phyloP scores from a whole-genome alignment of 2,329 filamentous ascomycete genomes.

The Aspergillus sp. region DNA sequence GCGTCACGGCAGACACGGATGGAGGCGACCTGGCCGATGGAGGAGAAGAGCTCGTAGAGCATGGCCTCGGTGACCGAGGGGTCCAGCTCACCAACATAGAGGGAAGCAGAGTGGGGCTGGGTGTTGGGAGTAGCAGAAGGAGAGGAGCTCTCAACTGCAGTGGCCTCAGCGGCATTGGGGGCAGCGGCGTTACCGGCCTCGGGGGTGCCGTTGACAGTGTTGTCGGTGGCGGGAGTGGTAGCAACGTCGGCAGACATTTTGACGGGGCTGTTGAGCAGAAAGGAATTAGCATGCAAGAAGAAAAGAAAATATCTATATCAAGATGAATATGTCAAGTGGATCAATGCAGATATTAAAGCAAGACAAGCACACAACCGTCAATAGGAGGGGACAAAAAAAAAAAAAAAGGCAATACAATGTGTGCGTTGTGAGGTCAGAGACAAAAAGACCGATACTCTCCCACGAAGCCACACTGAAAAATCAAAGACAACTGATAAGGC shows the following conservation, averaged over 20 bases:
- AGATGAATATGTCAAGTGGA: too few species aligned
- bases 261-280: background rate
- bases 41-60: slow-evolving; percentile 99
- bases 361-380: too few species aligned
- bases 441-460: too few species aligned
- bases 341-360: too few species aligned
- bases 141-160: slow-evolving; percentile 45
- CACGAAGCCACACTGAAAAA: too few species aligned
- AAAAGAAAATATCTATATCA: too few species aligned
- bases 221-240: slow-evolving; percentile 64
- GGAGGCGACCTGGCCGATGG: slow-evolving; percentile 96
- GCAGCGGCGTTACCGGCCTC: slow-evolving; percentile 49
- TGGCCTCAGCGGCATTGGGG: slow-evolving; percentile 19
- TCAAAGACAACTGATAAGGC: too few species aligned
- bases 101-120: slow-evolving; percentile 90
- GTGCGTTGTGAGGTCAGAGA: too few species aligned
- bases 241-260: slow-evolving; percentile 77
- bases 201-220: slow-evolving; percentile 56
- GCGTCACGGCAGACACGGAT: slow-evolving; percentile 99
- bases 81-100: slow-evolving; percentile 98
- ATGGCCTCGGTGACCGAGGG: slow-evolving; percentile 97
- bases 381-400: too few species aligned
- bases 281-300: background rate
- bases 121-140: slow-evolving; percentile 64
- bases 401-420: too few species aligned